Evolutionary conservation across 1,139 yeast genomes (phyloP), one percentile per base, ranked within the genome.

Genomic region (Yamadazyma atlantica): DNA sequence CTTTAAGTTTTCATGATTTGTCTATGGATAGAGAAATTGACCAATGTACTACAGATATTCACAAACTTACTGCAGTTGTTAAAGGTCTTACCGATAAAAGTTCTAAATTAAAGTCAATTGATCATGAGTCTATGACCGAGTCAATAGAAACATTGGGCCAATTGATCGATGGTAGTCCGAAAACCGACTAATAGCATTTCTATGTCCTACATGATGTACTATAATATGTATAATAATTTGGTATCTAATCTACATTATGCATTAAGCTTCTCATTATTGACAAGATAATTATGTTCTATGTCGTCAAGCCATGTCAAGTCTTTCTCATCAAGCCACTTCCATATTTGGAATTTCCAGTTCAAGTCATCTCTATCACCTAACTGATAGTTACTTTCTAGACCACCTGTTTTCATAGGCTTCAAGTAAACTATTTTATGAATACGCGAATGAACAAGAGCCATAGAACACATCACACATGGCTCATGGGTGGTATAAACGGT

Each of bases 391-490:
- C 80, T 75, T 12, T 85, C 89, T 41, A 89, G 73, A 1, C 71
- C 71, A 1, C 77, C 78, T 14, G 38, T 34, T 1, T 55, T 69
- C 6, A 71, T 60, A 2, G 59, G 56, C 33, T 69, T 62, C 17
- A 86, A 48, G 56, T 82, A 92, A 1, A 86, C 67, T 28, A 92
- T 64, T 39, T 89, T 67, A 11, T 79, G 73, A 1, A 94, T 74
- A 34, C 99, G 70, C 1, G 97, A 90, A 58, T 94, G 98, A 9
- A 90, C 83, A 26, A 94, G 67, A 0, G 97, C 98, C 99, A 94
- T 94, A 7, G 86, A 66, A 54, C 99, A 94, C 97, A 92, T 94
- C 0, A 87, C 77, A 56, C 98, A 94, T 1, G 98, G 99, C 57
- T 94, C 98, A 55, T 89, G 96, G 0, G 96, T 85, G 1, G 94